Evolutionary conservation across 2,329 filamentous ascomycete species (phyloP), one percentile per base, ranked within the genome.

Genomic region (Xylaria sp.): DNA sequence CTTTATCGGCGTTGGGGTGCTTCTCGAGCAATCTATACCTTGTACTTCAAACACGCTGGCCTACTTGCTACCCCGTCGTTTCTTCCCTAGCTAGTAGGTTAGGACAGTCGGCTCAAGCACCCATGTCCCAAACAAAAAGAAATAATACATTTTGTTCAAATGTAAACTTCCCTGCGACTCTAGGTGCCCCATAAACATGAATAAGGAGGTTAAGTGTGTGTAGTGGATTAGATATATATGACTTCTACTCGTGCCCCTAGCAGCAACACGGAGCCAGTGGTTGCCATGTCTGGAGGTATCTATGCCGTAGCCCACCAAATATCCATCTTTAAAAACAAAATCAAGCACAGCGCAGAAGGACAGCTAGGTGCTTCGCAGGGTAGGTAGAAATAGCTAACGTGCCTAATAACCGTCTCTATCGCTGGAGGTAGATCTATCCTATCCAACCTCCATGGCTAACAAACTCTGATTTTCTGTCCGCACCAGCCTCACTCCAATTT

Each of bases 1-100:
- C 31, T 50, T 20, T 55, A 67, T 65, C 27, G 65, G 67, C 39
- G 66, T 67, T 49, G n/a, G 29, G 66, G 56, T 29, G 68, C 45
- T 58, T 51, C 20, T 55, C 33, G 10, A 53, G 63, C 51, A 2
- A 13, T 39, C 15, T 66, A 36, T 38, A 50, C 31, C 5, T 54
- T 57, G 10, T 53, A 29, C 61, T 61, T 44, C 17, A 20, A 22
- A 38, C n/a, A 9, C 6, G 29, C 29, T 29, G n/a, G 39, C 17
- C 15, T 61, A 20, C 17, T 49, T 53, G 17, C 29, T 63, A 11
- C 39, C 49, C 25, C 25, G 42, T n/a, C n/a, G 13, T 36, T 51
- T 27, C 42, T 49, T 57, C 33, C 25, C 15, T 59, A 17, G 42
- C n/a, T 38, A 3, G 20, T 13, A 13, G 22, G 27, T 29, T 44